These are phyloP conservation scores for Cyberlindnera mrakii DNA, from an alignment of 805 yeast genomes.

Conservation along the genomic window DNA sequence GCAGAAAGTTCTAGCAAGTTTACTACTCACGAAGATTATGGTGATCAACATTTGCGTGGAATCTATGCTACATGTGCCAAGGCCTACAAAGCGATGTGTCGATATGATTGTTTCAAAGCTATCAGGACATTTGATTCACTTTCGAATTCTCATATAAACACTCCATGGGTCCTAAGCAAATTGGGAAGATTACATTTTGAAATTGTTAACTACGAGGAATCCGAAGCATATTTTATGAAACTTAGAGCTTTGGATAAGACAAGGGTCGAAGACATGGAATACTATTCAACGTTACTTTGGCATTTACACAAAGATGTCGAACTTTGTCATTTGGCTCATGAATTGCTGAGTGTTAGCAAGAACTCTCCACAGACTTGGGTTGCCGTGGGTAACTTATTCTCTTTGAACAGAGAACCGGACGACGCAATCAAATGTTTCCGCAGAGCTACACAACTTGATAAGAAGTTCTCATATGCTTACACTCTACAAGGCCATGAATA, in stretches of 20 bases:
- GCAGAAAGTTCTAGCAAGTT: slow-evolving; percentile 7
- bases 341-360: slow-evolving; percentile 58
- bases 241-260: slow-evolving; percentile 70
- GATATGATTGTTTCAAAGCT: slow-evolving; percentile 77
- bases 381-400: slow-evolving; percentile 81
- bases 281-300: slow-evolving; percentile 87
- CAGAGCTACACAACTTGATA: slow-evolving; percentile 65
- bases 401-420: slow-evolving; percentile 76
- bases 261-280: slow-evolving; percentile 83
- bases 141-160: slow-evolving; percentile 53
- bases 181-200: slow-evolving; percentile 82
- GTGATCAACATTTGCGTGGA: slow-evolving; percentile 38
- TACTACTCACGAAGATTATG: slow-evolving; percentile 19
- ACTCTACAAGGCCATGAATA: slow-evolving; percentile 93
- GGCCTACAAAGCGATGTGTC: slow-evolving; percentile 52
- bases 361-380: slow-evolving; percentile 87
- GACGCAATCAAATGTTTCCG: slow-evolving; percentile 86
- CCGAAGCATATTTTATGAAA: slow-evolving; percentile 55
- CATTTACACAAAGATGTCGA: slow-evolving; percentile 79
- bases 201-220: slow-evolving; percentile 74
- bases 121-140: slow-evolving; percentile 60
- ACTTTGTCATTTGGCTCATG: slow-evolving; percentile 77
- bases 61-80: slow-evolving; percentile 52
- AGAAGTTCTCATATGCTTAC: slow-evolving; percentile 76
- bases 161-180: slow-evolving; percentile 84